Evolutionary conservation across 2,329 filamentous ascomycete species (phyloP), one percentile per base, ranked within the genome.

Genomic region (Trichoderma polysporum): DNA sequence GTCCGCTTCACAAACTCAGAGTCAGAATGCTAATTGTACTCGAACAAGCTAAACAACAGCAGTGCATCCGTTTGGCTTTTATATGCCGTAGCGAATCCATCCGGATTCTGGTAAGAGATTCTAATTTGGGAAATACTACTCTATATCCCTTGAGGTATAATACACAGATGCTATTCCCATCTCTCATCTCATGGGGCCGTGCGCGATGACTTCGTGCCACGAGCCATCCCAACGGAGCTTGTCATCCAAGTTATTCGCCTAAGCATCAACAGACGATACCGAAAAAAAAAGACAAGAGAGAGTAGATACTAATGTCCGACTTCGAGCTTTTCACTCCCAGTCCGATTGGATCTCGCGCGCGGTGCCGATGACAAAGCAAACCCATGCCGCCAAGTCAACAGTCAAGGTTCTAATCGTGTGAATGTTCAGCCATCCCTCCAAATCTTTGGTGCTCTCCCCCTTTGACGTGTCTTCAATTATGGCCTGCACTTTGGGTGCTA

Each of bases 401-500:
- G 58, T 61, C 19, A 61, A 13, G 1, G 29, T 17, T 25, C 58
- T 50, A n/a, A 33, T 35, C 12, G 31, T 33, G 19, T 61, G 58
- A 13, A 61, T 49, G 19, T 22, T 61, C 31, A 61, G 7, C 58
- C 58, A 61, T 10, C 45, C 8, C 29, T 61, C 58, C 31, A 61
- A 19, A 15, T 61, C 58, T 3, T 61, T 37, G 29, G 58, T 61
- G 58, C 60, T 63, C 68, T 67, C 54, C 64, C 45, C 66, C 62
- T 41, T 71, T 56, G 47, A 70, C 47, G 12, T 69, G 68, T 68
- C 73, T 13, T 77, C 75, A 66, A 75, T 68, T 19, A 79, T 68
- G 8, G 71, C 71, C 69, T 71, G 73, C 35, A 80, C 71, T 47
- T 72, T 73, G 50, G 73, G 74, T 12, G 77, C 75, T 6, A 80